Conservation (phyloP, 2,329 filamentous ascomycete species). For the Didymella lethalis region DNA sequence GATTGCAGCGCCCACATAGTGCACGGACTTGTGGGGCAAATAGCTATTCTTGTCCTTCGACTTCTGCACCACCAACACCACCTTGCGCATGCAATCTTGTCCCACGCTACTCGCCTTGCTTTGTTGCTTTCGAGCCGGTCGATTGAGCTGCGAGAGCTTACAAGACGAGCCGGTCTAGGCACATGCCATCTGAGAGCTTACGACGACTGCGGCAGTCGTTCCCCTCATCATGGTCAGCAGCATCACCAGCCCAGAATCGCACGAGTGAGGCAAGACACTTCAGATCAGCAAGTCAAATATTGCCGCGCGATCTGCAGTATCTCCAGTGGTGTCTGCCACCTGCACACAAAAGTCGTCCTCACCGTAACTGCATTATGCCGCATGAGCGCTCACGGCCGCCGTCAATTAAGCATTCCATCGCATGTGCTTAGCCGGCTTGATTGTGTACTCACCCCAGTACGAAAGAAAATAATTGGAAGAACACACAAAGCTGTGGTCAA, state of each 20-base stretch:
- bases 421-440: neutral
- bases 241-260: neutral
- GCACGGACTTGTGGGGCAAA: constrained; percentile 15
- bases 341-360: neutral
- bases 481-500: neutral
- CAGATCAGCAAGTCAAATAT: neutral
- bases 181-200: constrained; percentile 2
- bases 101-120: constrained; percentile 8
- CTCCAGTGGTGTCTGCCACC: neutral
- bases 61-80: constrained; percentile 9
- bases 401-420: neutral
- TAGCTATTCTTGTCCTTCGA: constrained; percentile 14
- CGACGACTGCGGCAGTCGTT: constrained; percentile 1
- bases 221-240: constrained; percentile 2
- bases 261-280: neutral
- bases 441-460: no score
- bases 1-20: constrained; percentile 8
- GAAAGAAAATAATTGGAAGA: no score
- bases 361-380: neutral
- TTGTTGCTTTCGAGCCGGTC: neutral
- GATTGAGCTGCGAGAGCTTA: neutral
- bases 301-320: neutral
- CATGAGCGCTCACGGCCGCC: neutral
- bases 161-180: neutral
- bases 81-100: constrained; percentile 19